Base-by-base conservation (phyloP, 2,329 filamentous ascomycete genomes). In the Aureobasidium sp. region DNA sequence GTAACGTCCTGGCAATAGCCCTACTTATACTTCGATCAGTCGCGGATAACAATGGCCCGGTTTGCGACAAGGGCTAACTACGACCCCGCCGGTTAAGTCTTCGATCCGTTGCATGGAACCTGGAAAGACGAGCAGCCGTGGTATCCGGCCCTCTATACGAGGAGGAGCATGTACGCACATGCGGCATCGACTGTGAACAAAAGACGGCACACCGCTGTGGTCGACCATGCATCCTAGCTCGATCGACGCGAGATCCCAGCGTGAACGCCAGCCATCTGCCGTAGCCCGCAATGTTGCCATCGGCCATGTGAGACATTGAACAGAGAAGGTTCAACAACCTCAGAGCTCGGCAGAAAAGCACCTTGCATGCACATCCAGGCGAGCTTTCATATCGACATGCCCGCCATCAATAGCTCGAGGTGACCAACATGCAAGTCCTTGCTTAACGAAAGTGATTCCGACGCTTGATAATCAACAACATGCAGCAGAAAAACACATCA, bases 251-350 rank as follows among this genome's bases (percentile, higher is more conserved):
- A 41, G 49, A 36, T 14, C 27, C n/a, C 37, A 25, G 7, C 22
- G 22, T 20, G 15, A 22, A n/a, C 12, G 20, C 22, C 51, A 29
- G 51, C 36, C 51, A 55, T 20, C 22, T 41, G 22, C 51, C 37
- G 37, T 15, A 29, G 8, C 15, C n/a, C 27, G 8, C 5, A 55
- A 8, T 36, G 36, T 42, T 55, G 20, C 25, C 51, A 29, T 29
- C 51, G 20, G 51, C 37, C 51, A 42, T 53, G 37, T 55, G 51
- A 55, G 51, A 55, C 51, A 55, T 55, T 55, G 8, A 34, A 25
- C 31, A 12, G 9, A 27, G 9, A 39, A 39, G 20, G 31, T 27
- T 39, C 14, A 39, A 6, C n/a, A 51, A 9, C 29, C 29, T n/a
- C 8, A 27, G 44, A 31, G 14, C 25, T 39, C n/a, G 20, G 20